phyloP scores from a whole-genome alignment of 148 eudicot species.

The Silene latifolia region DNA sequence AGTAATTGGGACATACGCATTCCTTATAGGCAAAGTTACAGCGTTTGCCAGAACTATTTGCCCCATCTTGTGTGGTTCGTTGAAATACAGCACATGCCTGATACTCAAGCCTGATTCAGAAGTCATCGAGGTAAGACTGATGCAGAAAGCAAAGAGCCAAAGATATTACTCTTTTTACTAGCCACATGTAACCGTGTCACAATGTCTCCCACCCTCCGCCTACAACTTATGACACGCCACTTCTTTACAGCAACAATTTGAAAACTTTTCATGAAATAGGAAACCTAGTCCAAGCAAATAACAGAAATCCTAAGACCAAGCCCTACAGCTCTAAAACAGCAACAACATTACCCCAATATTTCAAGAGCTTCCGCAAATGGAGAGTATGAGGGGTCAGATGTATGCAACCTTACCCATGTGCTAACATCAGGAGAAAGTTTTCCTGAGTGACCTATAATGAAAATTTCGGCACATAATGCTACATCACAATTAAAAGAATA shows the following conservation, averaged over 20 bases:
- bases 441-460: too few species aligned
- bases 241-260: too few species aligned
- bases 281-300: not conserved
- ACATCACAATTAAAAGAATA: too few species aligned
- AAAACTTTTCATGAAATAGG: too few species aligned
- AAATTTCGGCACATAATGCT: too few species aligned
- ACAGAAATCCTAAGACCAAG: not conserved
- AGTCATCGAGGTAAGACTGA: constrained; percentile 1
- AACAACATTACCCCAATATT: too few species aligned
- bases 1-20: constrained; percentile 18
- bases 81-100: constrained; percentile 11
- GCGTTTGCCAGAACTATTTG: constrained; percentile 19
- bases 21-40: constrained; percentile 10
- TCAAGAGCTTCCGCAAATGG: too few species aligned
- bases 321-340: not conserved
- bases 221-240: too few species aligned
- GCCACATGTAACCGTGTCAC: not conserved
- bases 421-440: too few species aligned
- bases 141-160: not conserved
- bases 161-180: not conserved
- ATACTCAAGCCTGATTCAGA: constrained; percentile 17
- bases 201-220: not conserved
- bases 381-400: too few species aligned
- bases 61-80: constrained; percentile 12
- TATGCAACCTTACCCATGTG: too few species aligned